A percentile compares a stretch with the other conserved stretches of the same genome.
Conservation (phyloP, 805 yeast species). For the Kazachstania psychrophila region DNA sequence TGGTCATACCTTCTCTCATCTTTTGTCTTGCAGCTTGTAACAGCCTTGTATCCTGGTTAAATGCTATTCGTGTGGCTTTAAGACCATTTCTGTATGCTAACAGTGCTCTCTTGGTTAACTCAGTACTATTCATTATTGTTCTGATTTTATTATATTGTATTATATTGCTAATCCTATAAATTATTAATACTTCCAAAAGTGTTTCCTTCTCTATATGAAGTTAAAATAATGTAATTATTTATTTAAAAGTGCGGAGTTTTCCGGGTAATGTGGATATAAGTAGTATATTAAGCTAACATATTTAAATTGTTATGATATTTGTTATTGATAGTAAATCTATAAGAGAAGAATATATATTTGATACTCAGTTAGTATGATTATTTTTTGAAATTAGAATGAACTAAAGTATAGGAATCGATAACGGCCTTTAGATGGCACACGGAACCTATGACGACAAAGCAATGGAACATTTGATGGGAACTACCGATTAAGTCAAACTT, state of each 20-base stretch:
- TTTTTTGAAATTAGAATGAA: slow-evolving; percentile 16
- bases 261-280: no score
- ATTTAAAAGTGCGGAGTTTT: no score
- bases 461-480: slow-evolving; percentile 79
- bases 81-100: slow-evolving; percentile 56
- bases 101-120: slow-evolving; percentile 4
- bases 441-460: slow-evolving; percentile 70
- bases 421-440: slow-evolving; percentile 65
- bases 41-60: slow-evolving; percentile 36
- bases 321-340: no score
- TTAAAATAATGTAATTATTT: not conserved
- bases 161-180: no score
- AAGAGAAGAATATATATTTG: no score
- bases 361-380: no score
- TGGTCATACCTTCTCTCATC: slow-evolving; percentile 42
- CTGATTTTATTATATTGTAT: no score
- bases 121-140: no score
- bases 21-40: slow-evolving; percentile 51
- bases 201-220: no score
- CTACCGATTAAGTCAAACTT: slow-evolving; percentile 60
- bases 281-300: no score
- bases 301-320: no score
- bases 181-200: no score
- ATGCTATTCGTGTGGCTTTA: slow-evolving; percentile 57
- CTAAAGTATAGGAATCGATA: slow-evolving; percentile 41